Percentiles rank a stretch among this genome's conserved stretches.
Conservation (phyloP, 2,329 filamentous ascomycete genomes). For the Penicillium aurantiogriseum region DNA sequence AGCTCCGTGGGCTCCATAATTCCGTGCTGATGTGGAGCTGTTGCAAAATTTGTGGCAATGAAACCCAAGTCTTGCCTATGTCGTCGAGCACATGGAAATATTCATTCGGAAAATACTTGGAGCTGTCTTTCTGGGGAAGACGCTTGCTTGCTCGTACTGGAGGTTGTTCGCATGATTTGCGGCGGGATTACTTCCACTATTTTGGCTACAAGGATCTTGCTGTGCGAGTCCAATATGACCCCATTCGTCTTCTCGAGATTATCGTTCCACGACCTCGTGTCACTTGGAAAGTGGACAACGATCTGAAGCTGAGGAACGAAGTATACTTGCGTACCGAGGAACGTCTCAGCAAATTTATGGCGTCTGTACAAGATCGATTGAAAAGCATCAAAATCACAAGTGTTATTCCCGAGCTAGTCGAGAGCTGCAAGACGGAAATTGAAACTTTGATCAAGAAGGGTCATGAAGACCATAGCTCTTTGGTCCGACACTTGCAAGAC, state of each 20-base stretch:
- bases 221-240: constrained; percentile 86
- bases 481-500: constrained; percentile 77
- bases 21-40: constrained; percentile 97
- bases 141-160: constrained; percentile 72
- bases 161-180: constrained; percentile 86
- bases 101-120: constrained; percentile 97
- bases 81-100: constrained; percentile 96
- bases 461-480: constrained; percentile 73
- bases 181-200: constrained; percentile 86
- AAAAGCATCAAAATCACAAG: constrained; percentile 89
- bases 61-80: constrained; percentile 87
- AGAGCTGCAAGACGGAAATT: constrained; percentile 77
- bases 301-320: constrained; percentile 88
- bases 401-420: constrained; percentile 80
- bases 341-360: constrained; percentile 80
- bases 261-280: constrained; percentile 85
- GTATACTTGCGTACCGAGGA: constrained; percentile 79
- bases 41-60: constrained; percentile 86
- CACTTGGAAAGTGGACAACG: constrained; percentile 97
- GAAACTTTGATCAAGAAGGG: constrained; percentile 74
- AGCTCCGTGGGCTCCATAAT: constrained; percentile 64
- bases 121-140: constrained; percentile 92
- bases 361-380: constrained; percentile 78
- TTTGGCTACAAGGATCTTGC: constrained; percentile 86
- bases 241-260: constrained; percentile 89